A percentile compares a stretch with the other conserved stretches of the same genome.
Evolutionary conservation across 345 rosid species (phyloP).

Genomic region (Toxicodendron radicans): DNA sequence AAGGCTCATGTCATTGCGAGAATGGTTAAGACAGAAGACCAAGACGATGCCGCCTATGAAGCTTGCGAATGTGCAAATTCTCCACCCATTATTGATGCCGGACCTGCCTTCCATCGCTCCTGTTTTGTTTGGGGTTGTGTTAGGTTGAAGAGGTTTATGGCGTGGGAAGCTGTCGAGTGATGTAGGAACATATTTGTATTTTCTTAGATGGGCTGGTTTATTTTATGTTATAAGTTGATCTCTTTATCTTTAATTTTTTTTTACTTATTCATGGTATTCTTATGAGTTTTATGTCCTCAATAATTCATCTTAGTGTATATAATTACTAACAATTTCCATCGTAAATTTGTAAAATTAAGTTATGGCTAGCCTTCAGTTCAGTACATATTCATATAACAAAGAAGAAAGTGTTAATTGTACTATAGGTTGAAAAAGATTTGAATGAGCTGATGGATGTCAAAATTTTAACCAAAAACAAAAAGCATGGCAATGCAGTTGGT

Average conservation of each 20-base stretch:
- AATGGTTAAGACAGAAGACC: constrained; percentile 12
- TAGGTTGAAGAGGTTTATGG: background rate
- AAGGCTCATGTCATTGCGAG: constrained; percentile 6
- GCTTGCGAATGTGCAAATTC: constrained; percentile 34
- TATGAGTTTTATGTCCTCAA: too few relatives aligned
- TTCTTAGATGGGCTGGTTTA: too few relatives aligned
- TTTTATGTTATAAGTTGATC: too few relatives aligned
- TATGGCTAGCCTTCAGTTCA: background rate
- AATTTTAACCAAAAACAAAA: background rate
- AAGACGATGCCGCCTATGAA: constrained; percentile 29
- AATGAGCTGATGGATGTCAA: background rate
- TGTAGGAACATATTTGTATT: background rate
- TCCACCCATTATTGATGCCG: constrained; percentile 34
- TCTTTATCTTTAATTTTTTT: too few relatives aligned
- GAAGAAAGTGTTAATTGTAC: background rate
- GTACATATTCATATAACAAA: background rate
- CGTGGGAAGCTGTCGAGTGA: background rate
- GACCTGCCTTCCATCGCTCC: constrained; percentile 20
- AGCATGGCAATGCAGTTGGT: background rate
- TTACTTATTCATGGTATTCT: too few relatives aligned
- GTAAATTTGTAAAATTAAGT: background rate
- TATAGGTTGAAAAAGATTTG: too few relatives aligned
- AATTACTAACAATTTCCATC: too few relatives aligned
- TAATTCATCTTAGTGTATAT: too few relatives aligned
- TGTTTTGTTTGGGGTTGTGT: background rate